These are phyloP conservation scores for Buddleja alternifolia DNA, from an alignment of 257 asterid genomes.

Conservation along the genomic window DNA sequence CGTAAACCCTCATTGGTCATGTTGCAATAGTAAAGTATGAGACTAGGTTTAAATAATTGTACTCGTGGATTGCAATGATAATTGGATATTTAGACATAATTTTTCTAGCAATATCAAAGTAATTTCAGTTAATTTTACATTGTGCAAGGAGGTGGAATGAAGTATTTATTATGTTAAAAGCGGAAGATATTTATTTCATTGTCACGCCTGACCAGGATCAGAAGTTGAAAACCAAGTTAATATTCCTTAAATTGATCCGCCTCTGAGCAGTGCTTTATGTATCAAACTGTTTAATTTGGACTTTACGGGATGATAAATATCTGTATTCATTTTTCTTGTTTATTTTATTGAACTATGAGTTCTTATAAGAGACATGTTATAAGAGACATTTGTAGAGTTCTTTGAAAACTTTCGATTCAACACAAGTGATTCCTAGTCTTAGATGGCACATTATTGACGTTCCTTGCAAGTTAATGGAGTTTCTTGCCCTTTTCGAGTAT, in stretches of 20 bases:
- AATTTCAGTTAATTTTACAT: background rate
- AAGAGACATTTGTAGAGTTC: too few species aligned
- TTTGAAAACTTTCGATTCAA: background rate
- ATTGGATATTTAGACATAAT: background rate
- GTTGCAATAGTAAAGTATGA: background rate
- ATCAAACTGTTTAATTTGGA: constrained; percentile 2
- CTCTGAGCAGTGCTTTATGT: background rate
- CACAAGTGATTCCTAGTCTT: background rate
- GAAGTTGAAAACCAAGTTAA: background rate
- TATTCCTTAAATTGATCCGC: background rate
- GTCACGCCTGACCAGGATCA: background rate
- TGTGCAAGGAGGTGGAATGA: background rate
- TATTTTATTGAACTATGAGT: background rate
- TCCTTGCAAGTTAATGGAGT: background rate
- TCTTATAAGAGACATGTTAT: background rate
- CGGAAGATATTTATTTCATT: background rate
- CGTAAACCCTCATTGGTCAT: background rate
- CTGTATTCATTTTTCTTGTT: background rate
- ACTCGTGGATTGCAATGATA: background rate
- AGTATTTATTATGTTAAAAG: background rate
- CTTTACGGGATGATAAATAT: background rate
- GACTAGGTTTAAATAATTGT: background rate
- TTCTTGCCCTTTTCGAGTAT: background rate
- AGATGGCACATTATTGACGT: too few species aligned
- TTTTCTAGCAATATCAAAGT: background rate